Base-by-base conservation (phyloP, 2,329 filamentous ascomycete genomes). In the Ceratocystis colombiana region DNA sequence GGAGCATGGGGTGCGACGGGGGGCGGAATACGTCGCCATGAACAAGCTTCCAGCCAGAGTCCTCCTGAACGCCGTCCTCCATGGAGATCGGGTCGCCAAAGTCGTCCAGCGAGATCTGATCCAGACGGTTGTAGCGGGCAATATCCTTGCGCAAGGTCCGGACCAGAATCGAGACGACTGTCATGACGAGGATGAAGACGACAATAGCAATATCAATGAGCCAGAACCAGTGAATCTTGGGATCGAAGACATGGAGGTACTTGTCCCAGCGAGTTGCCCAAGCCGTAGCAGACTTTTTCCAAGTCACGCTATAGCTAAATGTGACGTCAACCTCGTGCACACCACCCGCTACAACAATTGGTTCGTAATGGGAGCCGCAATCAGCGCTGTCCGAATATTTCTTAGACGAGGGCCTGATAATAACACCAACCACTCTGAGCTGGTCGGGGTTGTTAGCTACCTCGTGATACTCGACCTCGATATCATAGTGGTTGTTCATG, bases 251-350 rank as follows among this genome's bases (percentile, higher is more conserved):
- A 73, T 97, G 93, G 45, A 99, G 82, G 74, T 97, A 97, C 77
- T 96, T 97, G 80, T 99, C 94, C 94, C 94, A 99, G 70, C 94
- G 85, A 12, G 94, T 99, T 33, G 94, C 94, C 87, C 96, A 99
- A 0, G 88, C 89, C 1, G 92, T 97, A 0, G 82, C 73, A 0
- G 91, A 96, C 70, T 86, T 84, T 67, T 82, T 83, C 94, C 94
- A 99, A 76, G 87, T 88, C 15, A 97, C 90, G 70, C 88, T 90
- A 78, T 99, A 99, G 4, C 91, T 96, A 79, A 90, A 99, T 1
- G 85, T 84, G 25, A 96, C 89, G 22, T 82, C 72, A 62, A 77
- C 22, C 82, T 90, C 66, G 15, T 75, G 73, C 44, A 72, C 73
- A 28, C 83, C 80, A 1, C 79, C 85, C 59, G 80, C 80, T 17